Evolutionary conservation across 2,329 filamentous ascomycete genomes (phyloP), one percentile per base, ranked within the genome.

Genomic region (Incumbomyces delicatus): DNA sequence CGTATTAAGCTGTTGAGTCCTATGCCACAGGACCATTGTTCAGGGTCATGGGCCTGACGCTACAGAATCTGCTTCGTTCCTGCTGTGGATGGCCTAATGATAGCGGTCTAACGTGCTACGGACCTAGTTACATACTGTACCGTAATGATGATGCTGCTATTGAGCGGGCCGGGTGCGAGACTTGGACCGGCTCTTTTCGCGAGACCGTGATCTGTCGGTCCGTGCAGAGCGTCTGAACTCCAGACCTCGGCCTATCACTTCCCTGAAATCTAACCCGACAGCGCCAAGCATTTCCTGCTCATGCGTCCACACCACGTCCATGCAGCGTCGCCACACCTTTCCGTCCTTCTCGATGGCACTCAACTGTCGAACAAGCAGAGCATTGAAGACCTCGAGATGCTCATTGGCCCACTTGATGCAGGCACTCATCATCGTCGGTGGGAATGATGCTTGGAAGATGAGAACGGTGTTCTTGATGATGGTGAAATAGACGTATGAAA

Each of bases 331-430:
- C 86, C 87, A 95, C 1, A 86, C 76, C 37, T 79, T 74, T 12
- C 83, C 83, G n/a, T 77, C 81, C 41, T 73, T 76, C 50, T 94
- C 83, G 2, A 92, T 85, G 61, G 85, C 88, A 66, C 87, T 94
- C 51, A 98, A 71, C 66, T 96, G 92, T 49, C 90, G 75, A 31
- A 76, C 79, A 32, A 98, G 72, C 42, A 92, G 80, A 38, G 74
- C 75, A 59, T 95, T 96, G 71, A 96, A 96, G 1, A 81, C 81
- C 57, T 95, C 89, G 1, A 96, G 80, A 61, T 94, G 82, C 57
- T 92, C 84, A 66, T 95, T 96, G n/a, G 88, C 89, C 92, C 92
- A 98, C 61, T 90, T 94, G 58, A 98, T 90, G 58, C 88, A 94
- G 0, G 89, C 88, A 59, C 87, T 94, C 76, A 92, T 94, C 71